phyloP scores from a whole-genome alignment of 2,329 filamentous ascomycete genomes.

The Aspergillus quadricinctus region DNA sequence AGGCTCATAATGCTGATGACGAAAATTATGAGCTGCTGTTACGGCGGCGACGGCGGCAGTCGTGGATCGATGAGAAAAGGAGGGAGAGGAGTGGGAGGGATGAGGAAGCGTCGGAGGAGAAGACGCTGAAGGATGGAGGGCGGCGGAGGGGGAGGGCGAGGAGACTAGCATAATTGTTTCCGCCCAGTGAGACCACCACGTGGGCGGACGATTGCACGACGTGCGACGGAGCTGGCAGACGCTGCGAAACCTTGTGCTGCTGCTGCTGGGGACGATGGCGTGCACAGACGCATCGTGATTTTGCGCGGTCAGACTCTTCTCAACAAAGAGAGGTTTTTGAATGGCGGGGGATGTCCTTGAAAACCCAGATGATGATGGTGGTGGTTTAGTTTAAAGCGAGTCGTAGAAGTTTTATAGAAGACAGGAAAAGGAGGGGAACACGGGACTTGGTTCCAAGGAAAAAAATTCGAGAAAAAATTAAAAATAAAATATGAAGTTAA shows the following conservation, averaged over 20 bases:
- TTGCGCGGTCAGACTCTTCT: slow-evolving; percentile 12
- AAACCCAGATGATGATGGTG: background rate
- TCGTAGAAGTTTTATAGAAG: background rate
- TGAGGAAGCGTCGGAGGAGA: slow-evolving; percentile 18
- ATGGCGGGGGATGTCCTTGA: background rate
- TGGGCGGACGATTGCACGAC: slow-evolving; percentile 35
- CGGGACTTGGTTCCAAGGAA: background rate
- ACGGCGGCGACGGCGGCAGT: slow-evolving; percentile 7
- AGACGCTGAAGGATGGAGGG: slow-evolving; percentile 30
- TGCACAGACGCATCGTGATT: slow-evolving; percentile 28
- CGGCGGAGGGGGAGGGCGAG: slow-evolving; percentile 38
- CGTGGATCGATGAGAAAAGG: slow-evolving; percentile 11
- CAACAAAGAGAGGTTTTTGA: slow-evolving; percentile 3
- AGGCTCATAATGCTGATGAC: slow-evolving; percentile 29
- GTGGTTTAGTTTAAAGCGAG: background rate
- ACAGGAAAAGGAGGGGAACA: background rate
- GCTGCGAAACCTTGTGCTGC: slow-evolving; percentile 28
- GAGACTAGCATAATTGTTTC: slow-evolving; percentile 37
- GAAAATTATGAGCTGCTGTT: slow-evolving; percentile 7
- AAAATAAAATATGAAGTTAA: background rate
- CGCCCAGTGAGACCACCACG: slow-evolving; percentile 32
- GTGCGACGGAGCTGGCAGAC: slow-evolving; percentile 21
- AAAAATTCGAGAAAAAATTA: background rate
- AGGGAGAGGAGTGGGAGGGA: slow-evolving; percentile 14
- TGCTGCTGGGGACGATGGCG: slow-evolving; percentile 14